phyloP scores from a whole-genome alignment of 2,329 filamentous ascomycete genomes.

The Chaetomium olivaceum region DNA sequence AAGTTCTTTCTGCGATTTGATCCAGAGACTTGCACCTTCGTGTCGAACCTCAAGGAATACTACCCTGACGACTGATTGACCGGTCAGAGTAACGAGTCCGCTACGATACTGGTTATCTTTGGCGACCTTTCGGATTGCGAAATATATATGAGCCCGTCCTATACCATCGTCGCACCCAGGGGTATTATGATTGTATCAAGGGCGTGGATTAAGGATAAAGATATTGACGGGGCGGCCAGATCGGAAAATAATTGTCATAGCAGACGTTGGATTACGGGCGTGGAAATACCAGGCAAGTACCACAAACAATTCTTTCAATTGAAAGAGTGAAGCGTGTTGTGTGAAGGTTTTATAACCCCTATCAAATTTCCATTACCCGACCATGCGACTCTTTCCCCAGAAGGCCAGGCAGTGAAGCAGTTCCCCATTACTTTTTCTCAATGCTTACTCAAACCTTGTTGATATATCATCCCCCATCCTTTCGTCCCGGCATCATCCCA shows the following conservation, averaged over 20 bases:
- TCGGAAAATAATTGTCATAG: neutral
- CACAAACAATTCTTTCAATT: neutral
- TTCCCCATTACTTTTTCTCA: neutral
- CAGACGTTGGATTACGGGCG: neutral
- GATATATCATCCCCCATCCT: neutral
- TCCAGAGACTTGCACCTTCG: conserved; percentile 62
- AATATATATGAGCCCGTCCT: neutral
- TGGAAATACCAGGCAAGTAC: neutral
- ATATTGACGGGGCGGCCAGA: neutral
- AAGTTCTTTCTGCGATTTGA: conserved; percentile 90
- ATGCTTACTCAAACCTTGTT: neutral
- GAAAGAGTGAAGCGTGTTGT: neutral
- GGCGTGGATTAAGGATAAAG: neutral
- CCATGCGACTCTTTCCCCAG: neutral
- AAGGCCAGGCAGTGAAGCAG: neutral
- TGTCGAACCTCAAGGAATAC: conserved; percentile 77
- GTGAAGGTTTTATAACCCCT: neutral
- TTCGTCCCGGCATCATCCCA: conserved; percentile 13
- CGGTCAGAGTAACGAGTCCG: neutral
- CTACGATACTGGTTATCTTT: neutral
- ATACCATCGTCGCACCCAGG: neutral
- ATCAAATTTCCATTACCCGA: neutral
- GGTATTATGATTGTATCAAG: neutral
- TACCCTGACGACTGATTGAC: conserved; percentile 75
- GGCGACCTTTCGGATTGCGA: neutral